Percentiles rank a stretch among this genome's conserved stretches.
These are phyloP conservation scores for Triglochin maritima DNA, from an alignment of 106 monocot species.

Conservation along the genomic window DNA sequence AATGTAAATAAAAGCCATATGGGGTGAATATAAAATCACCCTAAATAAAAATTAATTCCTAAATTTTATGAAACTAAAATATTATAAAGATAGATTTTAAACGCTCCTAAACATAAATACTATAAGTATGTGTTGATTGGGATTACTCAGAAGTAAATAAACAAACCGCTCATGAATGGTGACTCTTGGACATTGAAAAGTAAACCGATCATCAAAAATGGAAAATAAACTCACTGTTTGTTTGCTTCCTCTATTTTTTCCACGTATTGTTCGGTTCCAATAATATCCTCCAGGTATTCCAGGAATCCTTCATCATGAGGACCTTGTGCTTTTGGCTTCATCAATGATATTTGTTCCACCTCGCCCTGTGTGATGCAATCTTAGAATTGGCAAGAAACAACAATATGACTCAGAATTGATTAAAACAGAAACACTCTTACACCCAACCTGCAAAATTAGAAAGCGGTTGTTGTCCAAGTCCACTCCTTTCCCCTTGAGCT, in stretches of 20 bases:
- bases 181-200: background rate
- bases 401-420: no score
- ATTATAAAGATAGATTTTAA: no score
- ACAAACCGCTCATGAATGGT: no score
- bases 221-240: conserved; percentile 60
- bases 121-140: no score
- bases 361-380: conserved; percentile 46
- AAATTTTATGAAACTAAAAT: no score
- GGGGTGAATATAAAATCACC: no score
- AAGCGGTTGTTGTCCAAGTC: conserved; percentile 97
- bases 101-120: no score
- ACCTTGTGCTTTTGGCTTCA: conserved; percentile 96
- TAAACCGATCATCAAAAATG: background rate
- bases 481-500: conserved; percentile 90
- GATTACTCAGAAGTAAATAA: no score
- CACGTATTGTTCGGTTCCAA: conserved; percentile 89
- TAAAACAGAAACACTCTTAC: background rate
- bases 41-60: no score
- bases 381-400: no score
- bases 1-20: no score
- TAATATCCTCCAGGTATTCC: conserved; percentile 97
- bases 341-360: conserved; percentile 97
- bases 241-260: conserved; percentile 87
- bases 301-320: conserved; percentile 94
- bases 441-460: conserved; percentile 76